These are phyloP conservation scores for Abrus pulchellus DNA, from an alignment of 306 rosid species.

Conservation along the genomic window DNA sequence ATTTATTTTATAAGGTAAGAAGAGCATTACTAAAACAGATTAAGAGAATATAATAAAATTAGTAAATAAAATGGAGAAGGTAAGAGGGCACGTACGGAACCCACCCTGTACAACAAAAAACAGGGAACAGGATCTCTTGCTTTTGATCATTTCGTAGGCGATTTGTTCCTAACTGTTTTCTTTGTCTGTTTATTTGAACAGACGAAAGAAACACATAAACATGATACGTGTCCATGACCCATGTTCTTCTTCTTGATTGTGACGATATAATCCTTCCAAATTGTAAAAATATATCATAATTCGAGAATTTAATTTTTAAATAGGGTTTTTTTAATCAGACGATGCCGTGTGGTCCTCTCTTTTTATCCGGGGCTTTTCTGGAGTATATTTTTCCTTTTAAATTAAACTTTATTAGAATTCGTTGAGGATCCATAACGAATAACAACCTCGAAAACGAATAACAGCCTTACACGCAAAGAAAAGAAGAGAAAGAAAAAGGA, in stretches of 20 bases:
- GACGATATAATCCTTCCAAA: constrained; percentile 41
- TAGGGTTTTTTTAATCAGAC: constrained; percentile 39
- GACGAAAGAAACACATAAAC: constrained; percentile 54
- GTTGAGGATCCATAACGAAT: constrained; percentile 14
- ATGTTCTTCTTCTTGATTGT: constrained; percentile 63
- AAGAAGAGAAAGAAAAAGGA: not conserved
- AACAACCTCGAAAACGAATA: not conserved
- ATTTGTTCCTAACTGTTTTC: constrained; percentile 74
- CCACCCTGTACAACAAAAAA: constrained; percentile 46
- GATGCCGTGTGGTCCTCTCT: constrained; percentile 14
- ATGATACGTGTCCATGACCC: constrained; percentile 67
- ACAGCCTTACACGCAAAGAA: not conserved
- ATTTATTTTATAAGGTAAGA: too few relatives aligned
- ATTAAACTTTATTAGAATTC: constrained; percentile 1
- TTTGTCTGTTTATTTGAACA: constrained; percentile 49
- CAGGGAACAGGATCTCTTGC: constrained; percentile 73
- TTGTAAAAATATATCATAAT: not conserved
- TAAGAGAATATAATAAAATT: too few relatives aligned
- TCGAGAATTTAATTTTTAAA: not conserved
- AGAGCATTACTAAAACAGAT: too few relatives aligned
- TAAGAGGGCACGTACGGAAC: constrained; percentile 58
- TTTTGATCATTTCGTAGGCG: constrained; percentile 55
- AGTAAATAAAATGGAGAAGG: not conserved
- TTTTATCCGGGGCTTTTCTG: not conserved
- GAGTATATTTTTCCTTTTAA: constrained; percentile 15